Evolutionary conservation across 371 early-diverging fungal species (phyloP).

Genomic region (Mucor indicus): DNA sequence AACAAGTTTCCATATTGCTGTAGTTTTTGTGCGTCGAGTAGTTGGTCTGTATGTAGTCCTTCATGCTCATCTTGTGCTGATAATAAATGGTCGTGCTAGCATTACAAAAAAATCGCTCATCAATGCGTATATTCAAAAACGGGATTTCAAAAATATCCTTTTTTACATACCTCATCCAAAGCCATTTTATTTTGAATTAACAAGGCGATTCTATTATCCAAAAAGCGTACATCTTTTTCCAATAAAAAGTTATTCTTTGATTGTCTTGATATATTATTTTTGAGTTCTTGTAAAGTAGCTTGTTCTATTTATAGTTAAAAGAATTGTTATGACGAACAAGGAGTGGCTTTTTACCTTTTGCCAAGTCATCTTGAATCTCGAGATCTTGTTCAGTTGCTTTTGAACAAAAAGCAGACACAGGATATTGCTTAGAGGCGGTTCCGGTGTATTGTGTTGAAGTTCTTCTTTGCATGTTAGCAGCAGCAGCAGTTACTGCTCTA

Average conservation of each 20-base stretch:
- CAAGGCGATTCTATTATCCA: conserved; percentile 89
- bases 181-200: conserved; percentile 93
- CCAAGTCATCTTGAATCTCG: conserved; percentile 93
- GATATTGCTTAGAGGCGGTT: conserved; percentile 64
- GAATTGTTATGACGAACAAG: neutral
- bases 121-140: neutral
- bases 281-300: conserved; percentile 77
- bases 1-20: conserved; percentile 91
- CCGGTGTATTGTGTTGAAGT: conserved; percentile 7
- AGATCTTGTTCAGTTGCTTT: conserved; percentile 91
- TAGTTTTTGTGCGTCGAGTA: conserved; percentile 77
- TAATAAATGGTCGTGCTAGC: conserved; percentile 72
- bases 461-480: conserved; percentile 35
- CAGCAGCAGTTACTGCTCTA: conserved; percentile 38
- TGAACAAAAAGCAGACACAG: conserved; percentile 83
- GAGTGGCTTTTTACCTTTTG: conserved; percentile 53
- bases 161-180: conserved; percentile 60
- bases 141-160: neutral
- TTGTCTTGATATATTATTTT: conserved; percentile 83
- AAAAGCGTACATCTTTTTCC: conserved; percentile 90
- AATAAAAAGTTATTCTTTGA: conserved; percentile 94
- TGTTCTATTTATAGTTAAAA: conserved; percentile 66
- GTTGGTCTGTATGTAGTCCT: conserved; percentile 59
- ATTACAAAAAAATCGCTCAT: neutral
- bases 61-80: conserved; percentile 72